A percentile compares a stretch with the other conserved stretches of the same genome.
Conservation (phyloP, 2,329 filamentous ascomycete species). For the Corniculantispora saksenae region DNA sequence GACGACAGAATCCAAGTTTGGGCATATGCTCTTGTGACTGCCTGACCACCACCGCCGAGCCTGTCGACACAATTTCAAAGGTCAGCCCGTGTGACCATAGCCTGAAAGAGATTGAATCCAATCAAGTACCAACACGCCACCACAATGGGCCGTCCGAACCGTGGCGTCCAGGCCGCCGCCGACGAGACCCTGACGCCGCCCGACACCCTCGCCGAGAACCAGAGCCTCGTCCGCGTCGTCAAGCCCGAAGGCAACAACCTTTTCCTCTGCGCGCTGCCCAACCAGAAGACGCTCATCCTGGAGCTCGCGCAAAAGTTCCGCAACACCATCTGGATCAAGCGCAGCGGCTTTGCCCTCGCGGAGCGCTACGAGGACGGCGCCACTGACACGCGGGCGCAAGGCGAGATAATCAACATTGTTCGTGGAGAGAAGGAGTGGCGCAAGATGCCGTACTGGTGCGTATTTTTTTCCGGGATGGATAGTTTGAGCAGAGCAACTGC, state of each 20-base stretch:
- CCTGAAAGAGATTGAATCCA: background rate
- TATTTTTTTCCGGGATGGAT: background rate
- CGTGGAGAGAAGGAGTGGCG: slow-evolving; percentile 90
- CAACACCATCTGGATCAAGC: slow-evolving; percentile 90
- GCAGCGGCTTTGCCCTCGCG: slow-evolving; percentile 82
- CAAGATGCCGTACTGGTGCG: slow-evolving; percentile 83
- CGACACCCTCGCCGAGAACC: slow-evolving; percentile 59
- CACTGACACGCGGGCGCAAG: slow-evolving; percentile 64
- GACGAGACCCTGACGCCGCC: slow-evolving; percentile 67
- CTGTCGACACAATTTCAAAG: background rate
- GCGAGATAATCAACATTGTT: slow-evolving; percentile 91
- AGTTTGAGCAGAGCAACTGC: background rate
- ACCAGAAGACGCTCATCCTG: slow-evolving; percentile 66
- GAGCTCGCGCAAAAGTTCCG: slow-evolving; percentile 85
- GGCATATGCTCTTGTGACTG: background rate
- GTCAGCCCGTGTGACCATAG: background rate
- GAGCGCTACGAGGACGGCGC: slow-evolving; percentile 64
- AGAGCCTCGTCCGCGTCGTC: slow-evolving; percentile 72
- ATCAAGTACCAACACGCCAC: background rate
- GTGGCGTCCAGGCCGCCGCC: slow-evolving; percentile 74
- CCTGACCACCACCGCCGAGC: background rate
- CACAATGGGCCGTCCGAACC: slow-evolving; percentile 55
- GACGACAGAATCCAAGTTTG: background rate
- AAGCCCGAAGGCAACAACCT: slow-evolving; percentile 87
- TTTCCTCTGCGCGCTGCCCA: slow-evolving; percentile 75